Conservation (phyloP, 2,329 filamentous ascomycete genomes). For the Beauveria sp. region DNA sequence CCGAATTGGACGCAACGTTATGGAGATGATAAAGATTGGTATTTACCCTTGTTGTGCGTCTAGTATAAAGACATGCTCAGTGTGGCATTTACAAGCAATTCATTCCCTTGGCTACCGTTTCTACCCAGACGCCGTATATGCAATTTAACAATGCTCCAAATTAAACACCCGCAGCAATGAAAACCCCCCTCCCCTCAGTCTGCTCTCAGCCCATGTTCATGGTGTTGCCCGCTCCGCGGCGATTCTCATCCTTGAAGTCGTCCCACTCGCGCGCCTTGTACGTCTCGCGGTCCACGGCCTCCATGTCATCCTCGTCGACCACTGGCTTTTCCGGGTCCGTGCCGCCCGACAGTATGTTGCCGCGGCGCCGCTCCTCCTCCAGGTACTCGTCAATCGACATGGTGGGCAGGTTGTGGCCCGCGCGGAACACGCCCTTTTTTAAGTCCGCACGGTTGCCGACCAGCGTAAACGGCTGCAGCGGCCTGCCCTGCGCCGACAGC, state of each 20-base stretch:
- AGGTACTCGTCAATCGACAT: constrained; percentile 98
- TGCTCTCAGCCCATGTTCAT: constrained; percentile 59
- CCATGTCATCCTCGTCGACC: constrained; percentile 82
- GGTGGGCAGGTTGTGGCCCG: constrained; percentile 88
- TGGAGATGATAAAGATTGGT: background rate
- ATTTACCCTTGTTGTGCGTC: background rate
- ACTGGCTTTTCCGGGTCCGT: constrained; percentile 65
- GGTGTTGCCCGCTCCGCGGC: constrained; percentile 75
- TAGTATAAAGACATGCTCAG: no score
- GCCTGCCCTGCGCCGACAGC: constrained; percentile 71
- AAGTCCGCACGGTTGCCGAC: constrained; percentile 69
- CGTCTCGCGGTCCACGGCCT: constrained; percentile 82
- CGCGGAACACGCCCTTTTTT: constrained; percentile 73
- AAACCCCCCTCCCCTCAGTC: no score
- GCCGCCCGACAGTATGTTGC: constrained; percentile 86
- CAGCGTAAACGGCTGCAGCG: constrained; percentile 84
- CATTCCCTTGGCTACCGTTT: background rate
- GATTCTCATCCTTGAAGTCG: constrained; percentile 85
- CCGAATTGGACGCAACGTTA: no score
- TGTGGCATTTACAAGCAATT: background rate
- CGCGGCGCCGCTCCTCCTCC: constrained; percentile 77
- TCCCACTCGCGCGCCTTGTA: constrained; percentile 95
- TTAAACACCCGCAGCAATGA: background rate
- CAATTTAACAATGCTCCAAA: background rate
- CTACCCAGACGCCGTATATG: constrained; percentile 1